These are phyloP conservation scores for Tulasnella sp. DNA, from an alignment of 768 basidiomycete species.

Conservation along the genomic window DNA sequence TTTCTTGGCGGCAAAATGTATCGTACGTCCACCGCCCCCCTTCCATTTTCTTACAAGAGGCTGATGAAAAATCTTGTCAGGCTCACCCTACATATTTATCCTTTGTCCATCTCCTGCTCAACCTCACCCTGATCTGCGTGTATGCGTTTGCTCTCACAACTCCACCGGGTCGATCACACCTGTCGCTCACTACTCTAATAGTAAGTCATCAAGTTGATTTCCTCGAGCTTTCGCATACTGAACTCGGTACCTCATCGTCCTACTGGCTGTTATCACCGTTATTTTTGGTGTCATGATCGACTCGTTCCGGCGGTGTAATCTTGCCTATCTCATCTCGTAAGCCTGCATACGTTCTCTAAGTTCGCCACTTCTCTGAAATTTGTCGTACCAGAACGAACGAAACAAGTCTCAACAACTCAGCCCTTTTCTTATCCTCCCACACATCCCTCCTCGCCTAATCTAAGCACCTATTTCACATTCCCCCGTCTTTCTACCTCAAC, in stretches of 20 bases:
- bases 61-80: constrained; percentile 45
- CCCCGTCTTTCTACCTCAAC: constrained; percentile 45
- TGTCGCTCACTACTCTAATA: constrained; percentile 62
- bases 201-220: constrained; percentile 49
- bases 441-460: constrained; percentile 55
- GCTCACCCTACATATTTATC: constrained; percentile 83
- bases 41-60: constrained; percentile 39
- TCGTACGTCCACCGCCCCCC: constrained; percentile 54
- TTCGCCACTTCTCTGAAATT: background rate
- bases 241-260: constrained; percentile 67
- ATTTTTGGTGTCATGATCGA: constrained; percentile 69
- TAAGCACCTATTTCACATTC: constrained; percentile 45
- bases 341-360: too few species aligned
- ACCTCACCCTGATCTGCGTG: constrained; percentile 58
- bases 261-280: constrained; percentile 60
- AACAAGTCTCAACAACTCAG: constrained; percentile 79
- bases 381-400: constrained; percentile 66
- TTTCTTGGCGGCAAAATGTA: constrained; percentile 74
- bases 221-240: background rate
- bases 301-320: constrained; percentile 81
- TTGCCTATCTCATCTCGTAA: constrained; percentile 73
- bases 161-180: constrained; percentile 63
- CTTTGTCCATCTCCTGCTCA: constrained; percentile 76
- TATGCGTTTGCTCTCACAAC: constrained; percentile 62
- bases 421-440: constrained; percentile 70